phyloP scores from a whole-genome alignment of 768 basidiomycete genomes.

The Boletus fagicola region DNA sequence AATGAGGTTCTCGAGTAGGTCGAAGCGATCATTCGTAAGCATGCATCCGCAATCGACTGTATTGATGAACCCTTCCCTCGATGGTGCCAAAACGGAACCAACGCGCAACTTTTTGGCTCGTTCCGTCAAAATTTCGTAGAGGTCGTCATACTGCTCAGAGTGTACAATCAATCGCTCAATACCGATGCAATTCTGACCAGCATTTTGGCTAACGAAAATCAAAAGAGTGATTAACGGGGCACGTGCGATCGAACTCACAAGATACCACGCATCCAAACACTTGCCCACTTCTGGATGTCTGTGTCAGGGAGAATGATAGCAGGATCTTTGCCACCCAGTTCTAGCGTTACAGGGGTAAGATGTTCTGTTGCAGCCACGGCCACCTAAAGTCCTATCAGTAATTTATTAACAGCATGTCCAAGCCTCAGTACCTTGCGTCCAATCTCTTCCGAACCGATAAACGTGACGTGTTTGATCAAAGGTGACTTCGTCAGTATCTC shows the following conservation, averaged over 20 bases:
- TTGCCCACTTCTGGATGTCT: constrained; percentile 75
- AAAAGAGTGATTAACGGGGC: background rate
- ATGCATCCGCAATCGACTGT: constrained; percentile 87
- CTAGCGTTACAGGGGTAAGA: constrained; percentile 88
- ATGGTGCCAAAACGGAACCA: constrained; percentile 68
- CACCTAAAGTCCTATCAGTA: constrained; percentile 47
- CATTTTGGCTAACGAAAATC: constrained; percentile 64
- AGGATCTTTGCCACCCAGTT: constrained; percentile 95
- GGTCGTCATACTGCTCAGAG: constrained; percentile 67
- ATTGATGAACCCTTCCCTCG: constrained; percentile 64
- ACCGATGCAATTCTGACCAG: constrained; percentile 96
- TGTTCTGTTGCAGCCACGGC: constrained; percentile 81
- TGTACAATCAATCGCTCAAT: constrained; percentile 93
- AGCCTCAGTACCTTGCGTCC: constrained; percentile 60
- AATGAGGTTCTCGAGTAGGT: too few species aligned
- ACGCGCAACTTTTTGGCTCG: constrained; percentile 68
- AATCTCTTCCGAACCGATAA: constrained; percentile 80
- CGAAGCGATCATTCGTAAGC: too few species aligned
- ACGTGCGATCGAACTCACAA: constrained; percentile 59
- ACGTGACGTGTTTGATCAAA: constrained; percentile 89
- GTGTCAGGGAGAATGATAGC: constrained; percentile 86
- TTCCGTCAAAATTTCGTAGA: constrained; percentile 64
- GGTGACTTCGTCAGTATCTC: constrained; percentile 76
- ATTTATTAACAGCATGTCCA: background rate
- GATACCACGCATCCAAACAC: constrained; percentile 85